These are phyloP conservation scores for Diplodia intermedia DNA, from an alignment of 2,329 filamentous ascomycete genomes.

Conservation along the genomic window DNA sequence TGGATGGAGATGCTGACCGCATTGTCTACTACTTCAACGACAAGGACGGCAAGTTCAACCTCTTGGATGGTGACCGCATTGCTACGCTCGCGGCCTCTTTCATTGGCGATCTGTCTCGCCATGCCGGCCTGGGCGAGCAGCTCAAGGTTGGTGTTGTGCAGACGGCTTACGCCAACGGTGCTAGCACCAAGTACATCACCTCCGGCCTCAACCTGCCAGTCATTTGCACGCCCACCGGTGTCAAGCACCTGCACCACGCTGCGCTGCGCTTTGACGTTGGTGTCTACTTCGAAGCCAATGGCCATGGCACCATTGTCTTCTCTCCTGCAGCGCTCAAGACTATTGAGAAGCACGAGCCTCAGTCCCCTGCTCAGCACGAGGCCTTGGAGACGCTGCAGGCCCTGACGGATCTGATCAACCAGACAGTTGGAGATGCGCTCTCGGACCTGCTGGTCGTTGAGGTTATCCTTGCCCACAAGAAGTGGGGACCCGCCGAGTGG, in stretches of 20 bases:
- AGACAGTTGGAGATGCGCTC: constrained; percentile 94
- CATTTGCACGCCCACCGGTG: constrained; percentile 91
- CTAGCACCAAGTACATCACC: constrained; percentile 89
- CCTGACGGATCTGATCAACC: constrained; percentile 92
- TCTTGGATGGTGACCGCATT: constrained; percentile 96
- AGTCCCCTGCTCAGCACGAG: constrained; percentile 89
- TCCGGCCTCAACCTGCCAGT: constrained; percentile 88
- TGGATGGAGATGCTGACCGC: constrained; percentile 95
- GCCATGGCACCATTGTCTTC: constrained; percentile 96
- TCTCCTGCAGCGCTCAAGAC: constrained; percentile 79
- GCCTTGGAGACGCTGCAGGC: constrained; percentile 85
- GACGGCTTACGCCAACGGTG: constrained; percentile 96
- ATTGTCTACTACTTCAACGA: constrained; percentile 95
- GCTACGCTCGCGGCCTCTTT: constrained; percentile 93
- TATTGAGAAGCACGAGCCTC: constrained; percentile 80
- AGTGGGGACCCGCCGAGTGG: constrained; percentile 90
- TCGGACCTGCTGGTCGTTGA: constrained; percentile 97
- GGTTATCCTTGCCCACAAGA: constrained; percentile 93
- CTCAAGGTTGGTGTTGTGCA: constrained; percentile 94
- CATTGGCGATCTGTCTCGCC: constrained; percentile 84
- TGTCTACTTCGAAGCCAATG: constrained; percentile 98
- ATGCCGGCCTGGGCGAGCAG: constrained; percentile 77
- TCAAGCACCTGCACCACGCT: constrained; percentile 98
- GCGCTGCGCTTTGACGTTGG: constrained; percentile 93
- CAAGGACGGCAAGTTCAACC: constrained; percentile 80